These are phyloP conservation scores for Xerocomellus amylosporus DNA, from an alignment of 768 basidiomycete species.

Conservation along the genomic window DNA sequence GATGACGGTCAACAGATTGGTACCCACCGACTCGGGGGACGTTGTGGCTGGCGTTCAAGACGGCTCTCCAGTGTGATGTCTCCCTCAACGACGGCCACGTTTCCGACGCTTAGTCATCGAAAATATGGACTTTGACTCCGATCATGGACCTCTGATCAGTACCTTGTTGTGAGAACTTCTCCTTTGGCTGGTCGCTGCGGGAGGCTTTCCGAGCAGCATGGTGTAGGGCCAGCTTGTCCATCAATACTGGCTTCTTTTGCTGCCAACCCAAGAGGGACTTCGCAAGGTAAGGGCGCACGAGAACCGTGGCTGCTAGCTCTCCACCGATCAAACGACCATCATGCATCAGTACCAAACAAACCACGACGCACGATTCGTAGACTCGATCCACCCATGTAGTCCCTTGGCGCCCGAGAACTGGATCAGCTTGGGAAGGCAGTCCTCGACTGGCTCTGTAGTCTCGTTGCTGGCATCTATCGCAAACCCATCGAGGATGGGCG, in stretches of 20 bases:
- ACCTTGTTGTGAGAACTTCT: not conserved
- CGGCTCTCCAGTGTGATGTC: too few species aligned
- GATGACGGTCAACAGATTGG: too few species aligned
- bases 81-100: too few species aligned
- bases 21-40: too few species aligned
- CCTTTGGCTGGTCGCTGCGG: conserved; percentile 4
- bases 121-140: too few species aligned
- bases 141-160: not conserved
- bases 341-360: not conserved
- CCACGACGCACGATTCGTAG: conserved; percentile 22
- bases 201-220: conserved; percentile 25
- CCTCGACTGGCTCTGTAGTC: conserved; percentile 27
- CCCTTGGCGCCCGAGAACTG: conserved; percentile 29
- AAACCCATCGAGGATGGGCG: conserved; percentile 27
- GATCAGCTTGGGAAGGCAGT: conserved; percentile 27
- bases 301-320: conserved; percentile 18
- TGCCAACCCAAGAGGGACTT: conserved; percentile 34
- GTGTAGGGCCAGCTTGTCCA: conserved; percentile 34
- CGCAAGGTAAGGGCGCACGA: conserved; percentile 26
- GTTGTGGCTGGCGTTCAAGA: too few species aligned
- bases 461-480: conserved; percentile 33
- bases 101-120: too few species aligned
- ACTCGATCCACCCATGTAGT: conserved; percentile 16
- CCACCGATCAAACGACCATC: not conserved
- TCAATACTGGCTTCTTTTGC: conserved; percentile 31